phyloP scores from a whole-genome alignment of 495 filamentous ascomycete genomes.

The Cenococcum geophilum region DNA sequence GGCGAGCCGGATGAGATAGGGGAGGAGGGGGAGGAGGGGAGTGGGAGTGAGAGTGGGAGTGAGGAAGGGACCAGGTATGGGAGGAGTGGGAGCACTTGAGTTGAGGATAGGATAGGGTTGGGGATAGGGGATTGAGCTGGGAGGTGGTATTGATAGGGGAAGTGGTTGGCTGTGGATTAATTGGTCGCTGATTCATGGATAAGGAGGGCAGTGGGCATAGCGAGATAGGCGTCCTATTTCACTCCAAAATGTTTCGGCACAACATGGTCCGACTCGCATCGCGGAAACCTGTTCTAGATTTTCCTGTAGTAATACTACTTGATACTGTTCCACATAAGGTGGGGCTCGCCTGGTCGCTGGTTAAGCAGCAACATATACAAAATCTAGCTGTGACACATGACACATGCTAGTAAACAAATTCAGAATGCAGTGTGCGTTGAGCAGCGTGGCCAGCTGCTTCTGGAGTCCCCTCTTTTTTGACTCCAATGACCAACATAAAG shows the following conservation, averaged over 20 bases:
- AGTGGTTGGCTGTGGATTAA: no score
- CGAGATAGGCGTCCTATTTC: no score
- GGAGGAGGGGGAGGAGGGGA: background rate
- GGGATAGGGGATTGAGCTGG: no score
- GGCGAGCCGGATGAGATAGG: constrained; percentile 7
- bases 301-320: no score
- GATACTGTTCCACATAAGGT: no score
- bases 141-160: no score
- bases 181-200: no score
- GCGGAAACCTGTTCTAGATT: no score
- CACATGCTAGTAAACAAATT: background rate
- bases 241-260: no score
- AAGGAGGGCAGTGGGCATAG: no score
- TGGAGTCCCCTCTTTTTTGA: background rate
- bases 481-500: background rate
- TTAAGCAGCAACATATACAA: constrained; percentile 18
- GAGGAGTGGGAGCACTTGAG: constrained; percentile 3
- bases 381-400: background rate
- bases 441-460: background rate
- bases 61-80: constrained; percentile 4
- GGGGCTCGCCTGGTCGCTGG: constrained; percentile 8
- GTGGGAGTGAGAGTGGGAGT: background rate
- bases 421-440: constrained; percentile 1
- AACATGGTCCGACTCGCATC: no score
- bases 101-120: no score